Base-by-base conservation (phyloP, 2,329 filamentous ascomycete genomes). In the Fusarium coffeatum region DNA sequence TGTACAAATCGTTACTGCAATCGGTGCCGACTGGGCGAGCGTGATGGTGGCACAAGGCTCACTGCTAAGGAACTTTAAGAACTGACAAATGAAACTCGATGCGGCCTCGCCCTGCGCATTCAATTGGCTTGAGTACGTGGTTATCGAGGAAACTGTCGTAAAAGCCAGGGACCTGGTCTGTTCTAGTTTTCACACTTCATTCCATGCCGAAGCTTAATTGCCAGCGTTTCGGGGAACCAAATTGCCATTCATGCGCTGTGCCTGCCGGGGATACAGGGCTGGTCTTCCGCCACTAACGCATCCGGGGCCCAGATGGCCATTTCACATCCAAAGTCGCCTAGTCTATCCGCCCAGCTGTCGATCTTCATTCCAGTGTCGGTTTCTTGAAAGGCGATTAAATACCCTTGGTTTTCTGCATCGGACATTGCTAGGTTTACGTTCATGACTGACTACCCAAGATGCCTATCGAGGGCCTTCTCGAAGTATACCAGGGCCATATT, bases 401-500 rank as follows among this genome's bases (percentile, higher is more conserved):
- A 43, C 20, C 40, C 27, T 45, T 58, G 53, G 25, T 20, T n/a
- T 37, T 37, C 34, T 37, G 34, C 34, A 37, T n/a, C 34, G 18
- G 18, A 7, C 18, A 4, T 37, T 37, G 34, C 34, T n/a, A 12
- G 34, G 18, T 37, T 37, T 12, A 12, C 6, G 10, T 37, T 37
- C 7, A 37, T 32, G 23, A 32, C 16, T 30, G 46, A 43, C 28
- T 11, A 6, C n/a, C 16, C 46, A 66, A 28, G 4, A 65, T 65
- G 62, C 16, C 54, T 65, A 43, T 25, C 11, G 60, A 65, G 34
- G 13, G 11, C 9, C 53, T 65, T 32, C 54, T 65, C 22, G 54
- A 65, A 25, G 16, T 15, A 23, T 66, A 66, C 32, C 47, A 32
- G 37, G 63, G 61, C 30, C 54, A 66, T 6, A 6, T 66, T 13